A percentile compares a stretch with the other conserved stretches of the same genome.
Conservation (phyloP, 2,329 filamentous ascomycete genomes). For the Mycosphaerella arachidis region DNA sequence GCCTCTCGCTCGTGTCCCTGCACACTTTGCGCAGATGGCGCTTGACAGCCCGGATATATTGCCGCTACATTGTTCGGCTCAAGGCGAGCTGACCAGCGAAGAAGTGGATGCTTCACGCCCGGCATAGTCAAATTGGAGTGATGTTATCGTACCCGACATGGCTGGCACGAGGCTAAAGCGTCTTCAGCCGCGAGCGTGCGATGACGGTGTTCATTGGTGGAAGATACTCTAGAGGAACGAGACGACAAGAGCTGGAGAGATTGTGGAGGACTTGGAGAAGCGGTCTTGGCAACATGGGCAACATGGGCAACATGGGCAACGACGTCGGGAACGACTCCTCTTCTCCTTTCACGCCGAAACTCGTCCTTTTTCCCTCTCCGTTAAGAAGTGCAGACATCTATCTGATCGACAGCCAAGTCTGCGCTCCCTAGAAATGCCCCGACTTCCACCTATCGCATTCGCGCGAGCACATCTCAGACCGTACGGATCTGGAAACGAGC, state of each 20-base stretch:
- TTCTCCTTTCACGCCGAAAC: neutral
- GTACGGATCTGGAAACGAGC: neutral
- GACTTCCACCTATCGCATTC: neutral
- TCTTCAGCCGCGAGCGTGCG: neutral
- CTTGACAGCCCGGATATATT: neutral
- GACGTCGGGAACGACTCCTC: neutral
- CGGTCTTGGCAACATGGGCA: neutral
- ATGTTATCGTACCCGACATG: neutral
- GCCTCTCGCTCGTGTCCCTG: neutral
- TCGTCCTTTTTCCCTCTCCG: neutral
- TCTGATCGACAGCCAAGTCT: neutral
- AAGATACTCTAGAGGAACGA: neutral
- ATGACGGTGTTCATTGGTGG: neutral
- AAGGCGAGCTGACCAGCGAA: neutral
- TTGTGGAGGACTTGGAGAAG: neutral
- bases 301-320: no score
- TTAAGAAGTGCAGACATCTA: neutral
- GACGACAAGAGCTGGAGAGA: neutral
- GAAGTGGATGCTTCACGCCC: neutral
- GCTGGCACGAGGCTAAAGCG: neutral
- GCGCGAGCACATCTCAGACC: neutral
- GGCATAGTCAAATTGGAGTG: neutral
- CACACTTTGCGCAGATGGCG: neutral
- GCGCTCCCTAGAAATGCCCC: neutral
- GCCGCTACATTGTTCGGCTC: conserved; percentile 1